phyloP scores from a whole-genome alignment of 2,329 filamentous ascomycete genomes.

The Talaromyces sp. region DNA sequence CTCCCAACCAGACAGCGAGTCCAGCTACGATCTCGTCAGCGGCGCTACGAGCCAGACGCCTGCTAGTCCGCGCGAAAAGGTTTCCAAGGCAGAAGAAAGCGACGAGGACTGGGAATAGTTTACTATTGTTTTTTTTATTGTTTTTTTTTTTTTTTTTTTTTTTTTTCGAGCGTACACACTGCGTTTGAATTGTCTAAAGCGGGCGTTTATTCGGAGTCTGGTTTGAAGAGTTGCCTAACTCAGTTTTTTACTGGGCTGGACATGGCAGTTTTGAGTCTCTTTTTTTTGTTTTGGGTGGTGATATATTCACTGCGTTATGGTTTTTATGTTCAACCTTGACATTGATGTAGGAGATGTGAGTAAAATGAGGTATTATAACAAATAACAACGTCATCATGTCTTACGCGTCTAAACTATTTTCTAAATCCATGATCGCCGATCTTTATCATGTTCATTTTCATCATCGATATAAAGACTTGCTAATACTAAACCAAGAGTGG shows the following conservation, averaged over 20 bases:
- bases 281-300: neutral
- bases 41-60: conserved; percentile 74
- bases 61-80: conserved; percentile 54
- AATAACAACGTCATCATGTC: neutral
- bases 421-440: neutral
- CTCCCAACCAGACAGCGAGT: conserved; percentile 87
- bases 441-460: neutral
- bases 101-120: conserved; percentile 72
- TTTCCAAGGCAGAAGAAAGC: conserved; percentile 49
- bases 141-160: neutral
- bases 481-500: neutral
- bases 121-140: neutral
- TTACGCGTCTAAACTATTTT: neutral
- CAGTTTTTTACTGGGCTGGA: neutral
- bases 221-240: neutral
- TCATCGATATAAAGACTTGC: neutral
- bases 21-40: conserved; percentile 91
- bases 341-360: neutral
- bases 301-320: neutral
- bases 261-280: neutral
- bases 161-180: neutral
- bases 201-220: neutral
- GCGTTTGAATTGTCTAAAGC: neutral
- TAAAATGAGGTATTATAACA: neutral
- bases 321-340: neutral